These are phyloP conservation scores for Calonectria pseudoturangicola DNA, from an alignment of 2,329 filamentous ascomycete genomes.

Conservation along the genomic window DNA sequence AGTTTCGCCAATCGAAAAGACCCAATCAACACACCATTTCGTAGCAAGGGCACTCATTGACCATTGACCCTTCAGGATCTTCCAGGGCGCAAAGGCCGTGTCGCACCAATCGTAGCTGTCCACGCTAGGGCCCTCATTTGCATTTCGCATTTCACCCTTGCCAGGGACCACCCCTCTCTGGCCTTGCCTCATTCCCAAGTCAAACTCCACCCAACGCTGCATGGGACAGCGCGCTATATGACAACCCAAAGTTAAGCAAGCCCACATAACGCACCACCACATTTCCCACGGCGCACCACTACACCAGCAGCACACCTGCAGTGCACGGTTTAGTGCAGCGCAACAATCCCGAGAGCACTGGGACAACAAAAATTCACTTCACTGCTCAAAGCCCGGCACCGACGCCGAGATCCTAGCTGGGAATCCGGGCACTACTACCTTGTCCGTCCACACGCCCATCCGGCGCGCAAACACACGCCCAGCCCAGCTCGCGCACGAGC, in stretches of 20 bases:
- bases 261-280: constrained; percentile 32
- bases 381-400: constrained; percentile 17
- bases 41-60: constrained; percentile 11
- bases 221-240: constrained; percentile 48
- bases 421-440: constrained; percentile 13
- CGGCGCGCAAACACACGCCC: neutral
- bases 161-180: constrained; percentile 47
- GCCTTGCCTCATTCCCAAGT: constrained; percentile 41
- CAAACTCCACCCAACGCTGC: constrained; percentile 53
- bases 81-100: constrained; percentile 34
- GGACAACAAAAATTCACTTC: constrained; percentile 43
- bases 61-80: constrained; percentile 15
- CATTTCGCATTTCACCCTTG: constrained; percentile 48
- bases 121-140: constrained; percentile 55
- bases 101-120: constrained; percentile 57
- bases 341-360: constrained; percentile 35
- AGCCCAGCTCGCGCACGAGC: constrained; percentile 9
- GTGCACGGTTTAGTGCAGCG: constrained; percentile 33
- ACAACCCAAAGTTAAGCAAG: constrained; percentile 27
- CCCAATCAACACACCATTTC: neutral
- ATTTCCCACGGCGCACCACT: constrained; percentile 31
- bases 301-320: constrained; percentile 29
- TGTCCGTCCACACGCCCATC: constrained; percentile 17
- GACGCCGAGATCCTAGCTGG: constrained; percentile 13
- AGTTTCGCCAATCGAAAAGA: constrained; percentile 1